Evolutionary conservation across 768 basidiomycete genomes (phyloP), one percentile per base, ranked within the genome.

Genomic region (Leccinum pellstonianum): DNA sequence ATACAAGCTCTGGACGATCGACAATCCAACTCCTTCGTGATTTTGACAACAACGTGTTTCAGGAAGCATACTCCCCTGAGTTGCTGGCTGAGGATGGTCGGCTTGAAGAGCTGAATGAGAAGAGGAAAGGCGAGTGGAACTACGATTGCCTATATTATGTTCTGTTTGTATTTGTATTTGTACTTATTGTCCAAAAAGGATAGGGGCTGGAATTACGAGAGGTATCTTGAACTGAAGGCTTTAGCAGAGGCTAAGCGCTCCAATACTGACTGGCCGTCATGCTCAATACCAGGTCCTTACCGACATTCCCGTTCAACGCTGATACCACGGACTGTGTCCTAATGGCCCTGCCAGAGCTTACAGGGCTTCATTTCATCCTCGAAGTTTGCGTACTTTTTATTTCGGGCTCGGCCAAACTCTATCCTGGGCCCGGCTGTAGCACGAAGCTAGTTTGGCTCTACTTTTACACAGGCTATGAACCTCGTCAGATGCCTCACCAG

Each of bases 251-350:
- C 31, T 10, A 23, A 29, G 15, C 11, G 11, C 35, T n/a, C 19
- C 29, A 23, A 25, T 4, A 29, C 41, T 27, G 35, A 31, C 47
- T 51, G 17, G 15, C n/a, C 21, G 9, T 14, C 27, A 63, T 66
- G 64, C 50, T 27, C 14, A 35, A 43, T 48, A 21, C 29, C 4
- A 35, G 23, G 11, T 38, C 47, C 35, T 31, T 21, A 1, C 23
- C 21, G 1, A 1, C 23, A 23, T 48, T 58, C 21, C 54, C 35
- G 15, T 53, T 64, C 15, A 52, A 75, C 35, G 64, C 68, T 63
- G 76, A 78, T 50, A 60, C 76, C 47, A 64, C 70, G 25, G 75
- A 73, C 57, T 52, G 62, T 55, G 63, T 77, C 25, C 61, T 77
- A 27, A 62, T 43, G 5, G 62, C 57, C 48, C 21, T 73, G 33